Evolutionary conservation across 2,329 filamentous ascomycete genomes (phyloP).

Genomic region (Talaromyces sp.): DNA sequence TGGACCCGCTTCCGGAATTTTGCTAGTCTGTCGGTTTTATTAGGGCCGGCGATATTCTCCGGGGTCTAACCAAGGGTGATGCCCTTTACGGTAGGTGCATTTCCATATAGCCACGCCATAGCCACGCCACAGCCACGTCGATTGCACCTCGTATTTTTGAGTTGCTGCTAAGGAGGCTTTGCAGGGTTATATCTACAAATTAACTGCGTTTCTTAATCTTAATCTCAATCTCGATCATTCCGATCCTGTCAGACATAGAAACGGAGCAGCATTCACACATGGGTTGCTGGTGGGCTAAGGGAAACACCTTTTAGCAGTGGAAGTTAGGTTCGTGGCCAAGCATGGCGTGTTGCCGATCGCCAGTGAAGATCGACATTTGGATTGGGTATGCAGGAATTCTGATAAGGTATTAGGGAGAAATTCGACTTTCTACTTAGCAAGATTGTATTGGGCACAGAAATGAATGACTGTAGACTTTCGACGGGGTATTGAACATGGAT

Average conservation of each 20-base stretch:
- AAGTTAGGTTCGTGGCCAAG: background rate
- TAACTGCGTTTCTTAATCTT: too few species aligned
- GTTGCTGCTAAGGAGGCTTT: too few species aligned
- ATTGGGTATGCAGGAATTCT: background rate
- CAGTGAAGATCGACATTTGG: background rate
- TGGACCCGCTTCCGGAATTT: background rate
- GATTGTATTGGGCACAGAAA: background rate
- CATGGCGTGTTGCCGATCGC: background rate
- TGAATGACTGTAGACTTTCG: background rate
- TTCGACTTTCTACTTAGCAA: background rate
- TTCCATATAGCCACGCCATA: too few species aligned
- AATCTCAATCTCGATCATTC: too few species aligned
- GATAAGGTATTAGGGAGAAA: background rate
- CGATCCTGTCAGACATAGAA: too few species aligned
- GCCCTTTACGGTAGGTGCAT: too few species aligned
- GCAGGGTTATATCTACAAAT: too few species aligned
- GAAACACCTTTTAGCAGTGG: background rate
- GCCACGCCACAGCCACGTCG: too few species aligned
- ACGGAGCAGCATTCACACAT: too few species aligned
- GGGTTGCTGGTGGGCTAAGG: too few species aligned
- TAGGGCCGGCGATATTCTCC: background rate
- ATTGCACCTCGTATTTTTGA: too few species aligned
- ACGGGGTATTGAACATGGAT: constrained; percentile 17
- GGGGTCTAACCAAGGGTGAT: background rate
- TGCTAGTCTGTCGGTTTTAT: background rate